phyloP scores from a whole-genome alignment of 2,329 filamentous ascomycete genomes.

The Tolypocladium sp. region DNA sequence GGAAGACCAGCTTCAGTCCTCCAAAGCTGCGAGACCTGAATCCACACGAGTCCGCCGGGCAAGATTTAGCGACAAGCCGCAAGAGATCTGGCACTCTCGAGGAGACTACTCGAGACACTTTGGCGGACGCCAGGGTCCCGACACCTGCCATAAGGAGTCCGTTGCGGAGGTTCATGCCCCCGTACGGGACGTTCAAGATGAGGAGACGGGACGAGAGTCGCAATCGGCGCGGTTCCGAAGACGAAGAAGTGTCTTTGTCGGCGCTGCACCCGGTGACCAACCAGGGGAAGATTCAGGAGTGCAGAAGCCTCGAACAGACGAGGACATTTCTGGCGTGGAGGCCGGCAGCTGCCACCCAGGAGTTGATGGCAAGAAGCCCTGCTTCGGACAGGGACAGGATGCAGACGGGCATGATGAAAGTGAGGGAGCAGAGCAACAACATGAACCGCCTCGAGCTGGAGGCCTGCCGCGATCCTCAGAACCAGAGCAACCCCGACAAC shows the following conservation, averaged over 20 bases:
- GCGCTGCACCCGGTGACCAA: background rate
- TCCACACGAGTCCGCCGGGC: background rate
- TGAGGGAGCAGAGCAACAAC: background rate
- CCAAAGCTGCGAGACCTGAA: background rate
- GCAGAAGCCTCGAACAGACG: background rate
- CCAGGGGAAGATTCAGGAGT: background rate
- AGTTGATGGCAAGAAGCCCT: background rate
- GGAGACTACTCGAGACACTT: background rate
- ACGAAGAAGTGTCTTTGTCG: background rate
- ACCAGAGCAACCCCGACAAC: slow-evolving; percentile 2
- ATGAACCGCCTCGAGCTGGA: background rate
- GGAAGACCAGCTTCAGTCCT: background rate
- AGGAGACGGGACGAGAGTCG: background rate
- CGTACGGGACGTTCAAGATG: background rate
- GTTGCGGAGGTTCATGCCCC: background rate
- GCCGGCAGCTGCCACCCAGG: background rate
- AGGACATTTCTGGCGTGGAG: background rate
- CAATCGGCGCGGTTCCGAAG: background rate
- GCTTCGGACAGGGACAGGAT: background rate
- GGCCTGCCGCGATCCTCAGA: background rate
- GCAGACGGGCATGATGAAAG: background rate
- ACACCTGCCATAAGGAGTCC: background rate
- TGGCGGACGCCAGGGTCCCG: background rate
- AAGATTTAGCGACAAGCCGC: background rate
- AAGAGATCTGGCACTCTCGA: background rate